A percentile compares a stretch with the other conserved stretches of the same genome.
Evolutionary conservation across 2,329 filamentous ascomycete species (phyloP).

Genomic region (Aspergillus carbonarius): DNA sequence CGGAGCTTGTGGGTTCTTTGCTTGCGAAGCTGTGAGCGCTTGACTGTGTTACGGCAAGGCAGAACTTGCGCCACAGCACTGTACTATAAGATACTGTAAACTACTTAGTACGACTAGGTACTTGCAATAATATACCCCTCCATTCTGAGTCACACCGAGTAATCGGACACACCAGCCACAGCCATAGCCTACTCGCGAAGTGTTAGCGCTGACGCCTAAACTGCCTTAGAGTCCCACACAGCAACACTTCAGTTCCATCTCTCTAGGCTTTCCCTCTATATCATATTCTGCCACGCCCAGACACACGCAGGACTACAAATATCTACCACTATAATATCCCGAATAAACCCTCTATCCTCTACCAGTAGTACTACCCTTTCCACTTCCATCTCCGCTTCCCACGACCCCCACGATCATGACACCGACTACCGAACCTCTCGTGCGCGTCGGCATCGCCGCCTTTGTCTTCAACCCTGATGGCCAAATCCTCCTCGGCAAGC

Average conservation of each 20-base stretch:
- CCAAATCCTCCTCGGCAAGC: constrained; percentile 15
- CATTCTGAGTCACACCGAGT: not conserved
- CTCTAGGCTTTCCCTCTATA: too few species aligned
- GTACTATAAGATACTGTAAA: constrained; percentile 7
- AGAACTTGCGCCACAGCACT: constrained; percentile 9
- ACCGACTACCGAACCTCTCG: not conserved
- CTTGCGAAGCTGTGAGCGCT: constrained; percentile 50
- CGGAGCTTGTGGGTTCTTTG: constrained; percentile 48
- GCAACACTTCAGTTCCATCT: too few species aligned
- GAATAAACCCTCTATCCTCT: too few species aligned
- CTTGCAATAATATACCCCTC: not conserved
- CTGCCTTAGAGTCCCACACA: too few species aligned
- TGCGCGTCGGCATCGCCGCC: constrained; percentile 16
- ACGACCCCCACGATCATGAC: not conserved
- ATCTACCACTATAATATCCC: too few species aligned
- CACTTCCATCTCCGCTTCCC: not conserved
- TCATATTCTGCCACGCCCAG: too few species aligned
- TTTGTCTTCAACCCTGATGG: constrained; percentile 14
- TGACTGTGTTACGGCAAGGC: not conserved
- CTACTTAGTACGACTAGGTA: not conserved
- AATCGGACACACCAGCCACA: too few species aligned
- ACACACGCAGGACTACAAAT: too few species aligned
- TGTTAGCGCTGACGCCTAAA: too few species aligned
- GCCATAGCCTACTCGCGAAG: too few species aligned
- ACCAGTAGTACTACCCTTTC: not conserved